Base-by-base conservation (phyloP, 495 filamentous ascomycete genomes). In the Penicillium riverlandense region DNA sequence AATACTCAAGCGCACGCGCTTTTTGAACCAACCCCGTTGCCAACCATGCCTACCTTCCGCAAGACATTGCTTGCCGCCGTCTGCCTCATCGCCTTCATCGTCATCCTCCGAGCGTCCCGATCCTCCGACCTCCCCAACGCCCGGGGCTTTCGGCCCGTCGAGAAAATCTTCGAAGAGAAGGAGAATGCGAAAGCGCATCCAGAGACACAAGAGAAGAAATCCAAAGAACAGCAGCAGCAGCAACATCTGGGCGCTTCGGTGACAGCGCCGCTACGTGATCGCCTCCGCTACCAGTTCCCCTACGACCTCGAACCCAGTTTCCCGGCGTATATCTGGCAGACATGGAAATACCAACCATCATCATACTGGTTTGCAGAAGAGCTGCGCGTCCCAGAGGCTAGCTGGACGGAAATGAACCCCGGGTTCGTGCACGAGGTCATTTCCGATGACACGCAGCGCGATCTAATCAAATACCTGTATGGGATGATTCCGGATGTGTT, bases 241-340 rank as follows among this genome's bases (percentile, higher is more conserved):
- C 53, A 66, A 53, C 63, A 65, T 41, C 61, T 73, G 52, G 59
- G 65, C 30, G 49, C 66, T 7, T 47, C 64, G 33, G 44, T 53
- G 35, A 63, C 40, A 44, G 54, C 69, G 54, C 79, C 86, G 9
- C 67, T 97, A 12, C 77, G 81, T 57, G 86, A 95, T 29, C 89
- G 90, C 55, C 75, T 98, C 40, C 85, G 80, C 32, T 95, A 94
- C 70, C 85, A 94, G 54, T 98, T 91, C 59, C 89, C 90, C 10
- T 98, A 97, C 69, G 83, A 94, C 52, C 76, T 90, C 37, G 81
- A 88, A 49, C 61, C 71, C 44, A 90, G 88, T 62, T 98, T 98
- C 63, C 92, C 92, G 0, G 90, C 89, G 27, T 98, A 95, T 66
- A 94, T 98, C 48, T 98, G 92, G 92, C 92, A 98, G 71, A 98